Evolutionary conservation across 1,284 basidiomycete species (phyloP), one percentile per base, ranked within the genome.

Genomic region (Tilletia walkeri): DNA sequence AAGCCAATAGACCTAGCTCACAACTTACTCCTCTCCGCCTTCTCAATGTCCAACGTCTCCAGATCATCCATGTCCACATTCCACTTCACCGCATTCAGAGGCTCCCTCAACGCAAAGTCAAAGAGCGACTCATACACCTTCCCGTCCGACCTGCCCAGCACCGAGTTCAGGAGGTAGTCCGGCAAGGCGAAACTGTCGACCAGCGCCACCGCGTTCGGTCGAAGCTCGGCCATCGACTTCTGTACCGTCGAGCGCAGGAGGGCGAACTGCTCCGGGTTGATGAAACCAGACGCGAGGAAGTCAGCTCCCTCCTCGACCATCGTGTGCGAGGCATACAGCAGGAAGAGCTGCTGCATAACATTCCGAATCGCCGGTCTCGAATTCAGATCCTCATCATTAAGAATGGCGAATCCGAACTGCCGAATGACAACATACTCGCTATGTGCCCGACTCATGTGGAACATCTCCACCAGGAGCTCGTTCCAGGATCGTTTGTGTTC

Each of bases 381-480:
- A 72, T 82, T 81, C 69, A 85, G 81, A 68, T 79, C 75, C 59
- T 80, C 71, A 71, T 85, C 84, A 71, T 84, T 76, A 67, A 80
- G 75, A 69, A 85, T 80, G 12, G 83, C 84, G 71, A 82, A 79
- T 16, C 80, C 82, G 73, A 85, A 85, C 79, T 85, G 84, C 75
- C 77, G 76, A 7, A 85, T 80, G 59, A 85, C 75, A 67, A 78
- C 71, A 67, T 73, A 74, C 73, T 79, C 77, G 65, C 69, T 69
- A 66, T 73, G 73, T 10, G 72, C 72, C 66, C 75, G 80, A 73
- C 81, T 82, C 76, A 79, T 81, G 10, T 79, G 78, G 79, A 78
- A 84, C 65, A 85, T 81, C 71, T 85, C 84, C 36, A 81, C 76
- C 30, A 85, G 75, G 14, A 85, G 71, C 69, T 75, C 77, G 75